A percentile compares a stretch with the other conserved stretches of the same genome.
phyloP scores from a whole-genome alignment of 2,329 filamentous ascomycete genomes.

The Cladorrhinum sp. region DNA sequence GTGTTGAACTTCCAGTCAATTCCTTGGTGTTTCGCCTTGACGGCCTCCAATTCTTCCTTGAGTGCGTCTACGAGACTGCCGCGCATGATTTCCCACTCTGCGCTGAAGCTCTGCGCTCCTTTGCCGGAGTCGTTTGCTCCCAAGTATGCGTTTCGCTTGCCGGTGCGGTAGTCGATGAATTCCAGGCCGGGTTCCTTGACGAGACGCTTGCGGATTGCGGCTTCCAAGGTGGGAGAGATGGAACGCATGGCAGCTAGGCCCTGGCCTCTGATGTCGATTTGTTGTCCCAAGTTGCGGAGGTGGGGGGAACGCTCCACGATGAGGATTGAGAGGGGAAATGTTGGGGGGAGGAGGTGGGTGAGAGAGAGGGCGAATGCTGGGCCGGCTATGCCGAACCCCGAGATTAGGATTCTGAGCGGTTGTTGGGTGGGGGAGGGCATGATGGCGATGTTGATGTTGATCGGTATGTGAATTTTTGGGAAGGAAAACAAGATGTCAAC shows the following conservation, averaged over 20 bases:
- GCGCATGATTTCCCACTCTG: slow-evolving; percentile 59
- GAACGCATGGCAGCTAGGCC: slow-evolving; percentile 38
- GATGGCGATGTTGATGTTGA: no score
- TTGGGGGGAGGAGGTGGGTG: slow-evolving; percentile 25
- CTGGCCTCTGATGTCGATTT: slow-evolving; percentile 45
- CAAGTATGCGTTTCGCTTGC: slow-evolving; percentile 39
- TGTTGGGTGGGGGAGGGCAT: slow-evolving; percentile 5
- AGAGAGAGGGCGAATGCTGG: slow-evolving; percentile 43
- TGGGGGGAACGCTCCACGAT: slow-evolving; percentile 41
- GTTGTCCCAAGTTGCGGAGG: slow-evolving; percentile 41
- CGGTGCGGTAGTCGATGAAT: slow-evolving; percentile 40
- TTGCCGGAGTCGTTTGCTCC: slow-evolving; percentile 39
- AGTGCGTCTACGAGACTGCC: slow-evolving; percentile 53
- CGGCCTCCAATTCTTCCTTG: slow-evolving; percentile 25
- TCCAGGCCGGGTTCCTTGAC: slow-evolving; percentile 48
- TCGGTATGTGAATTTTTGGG: no score
- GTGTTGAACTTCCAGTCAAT: slow-evolving; percentile 22
- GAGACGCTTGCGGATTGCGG: slow-evolving; percentile 33
- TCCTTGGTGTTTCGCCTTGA: slow-evolving; percentile 22
- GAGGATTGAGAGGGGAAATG: slow-evolving; percentile 34
- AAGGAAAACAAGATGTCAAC: no score
- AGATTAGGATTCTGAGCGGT: slow-evolving; percentile 47
- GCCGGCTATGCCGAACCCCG: slow-evolving; percentile 45
- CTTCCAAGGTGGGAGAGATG: slow-evolving; percentile 37
- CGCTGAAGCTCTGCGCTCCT: slow-evolving; percentile 45